phyloP scores from a whole-genome alignment of 2,329 filamentous ascomycete species.

The Metarhizium humberi region DNA sequence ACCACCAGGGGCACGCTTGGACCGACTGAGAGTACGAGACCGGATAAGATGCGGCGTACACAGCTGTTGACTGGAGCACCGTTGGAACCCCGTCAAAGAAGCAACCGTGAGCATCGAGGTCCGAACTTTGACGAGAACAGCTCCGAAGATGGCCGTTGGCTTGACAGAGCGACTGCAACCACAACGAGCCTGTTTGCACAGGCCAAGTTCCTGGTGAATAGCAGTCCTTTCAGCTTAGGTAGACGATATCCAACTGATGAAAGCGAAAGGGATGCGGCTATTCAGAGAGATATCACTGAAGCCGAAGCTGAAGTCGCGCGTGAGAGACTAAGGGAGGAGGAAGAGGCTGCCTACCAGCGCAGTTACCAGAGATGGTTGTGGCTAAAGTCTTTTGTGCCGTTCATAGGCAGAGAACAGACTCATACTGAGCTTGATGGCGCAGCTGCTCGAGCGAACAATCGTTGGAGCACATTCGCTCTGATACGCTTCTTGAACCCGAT shows the following conservation, averaged over 20 bases:
- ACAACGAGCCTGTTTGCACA: conserved; percentile 5
- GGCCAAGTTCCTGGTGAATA: conserved; percentile 6
- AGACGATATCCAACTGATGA: conserved; percentile 7
- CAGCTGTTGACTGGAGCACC: background rate
- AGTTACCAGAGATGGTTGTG: conserved; percentile 14
- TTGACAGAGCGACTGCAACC: conserved; percentile 4
- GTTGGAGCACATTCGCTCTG: conserved; percentile 9
- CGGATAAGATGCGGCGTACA: background rate
- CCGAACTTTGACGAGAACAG: conserved; percentile 1
- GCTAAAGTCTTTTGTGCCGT: conserved; percentile 11
- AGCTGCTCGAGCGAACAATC: background rate
- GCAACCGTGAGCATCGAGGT: background rate
- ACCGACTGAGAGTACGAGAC: background rate
- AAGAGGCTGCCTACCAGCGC: conserved; percentile 1
- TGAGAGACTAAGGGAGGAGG: conserved; percentile 3
- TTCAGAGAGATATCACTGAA: conserved; percentile 13
- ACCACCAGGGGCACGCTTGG: background rate
- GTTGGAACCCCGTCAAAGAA: background rate
- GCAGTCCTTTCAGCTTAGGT: conserved; percentile 5
- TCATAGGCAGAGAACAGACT: background rate
- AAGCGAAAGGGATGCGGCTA: conserved; percentile 14
- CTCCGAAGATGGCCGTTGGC: conserved; percentile 7
- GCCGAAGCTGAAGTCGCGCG: conserved; percentile 6
- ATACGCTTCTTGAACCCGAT: conserved; percentile 20
- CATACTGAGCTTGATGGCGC: background rate